Evolutionary conservation across 164 flowering plant genomes (phyloP).

Genomic region (Annona squamosa): DNA sequence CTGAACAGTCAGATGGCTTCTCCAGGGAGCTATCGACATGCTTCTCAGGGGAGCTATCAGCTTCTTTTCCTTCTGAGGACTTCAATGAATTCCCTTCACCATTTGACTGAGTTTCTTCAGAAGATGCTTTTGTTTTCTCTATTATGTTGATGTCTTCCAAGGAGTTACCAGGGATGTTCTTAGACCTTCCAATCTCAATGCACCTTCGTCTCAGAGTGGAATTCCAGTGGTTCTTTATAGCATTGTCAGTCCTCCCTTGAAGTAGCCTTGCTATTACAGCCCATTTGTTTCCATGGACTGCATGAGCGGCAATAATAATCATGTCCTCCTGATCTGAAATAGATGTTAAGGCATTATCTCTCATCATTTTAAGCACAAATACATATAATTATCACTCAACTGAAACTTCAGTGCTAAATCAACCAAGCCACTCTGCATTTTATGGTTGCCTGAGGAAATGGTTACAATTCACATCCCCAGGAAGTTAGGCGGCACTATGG

Average conservation of each 20-base stretch:
- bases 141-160: constrained; percentile 39
- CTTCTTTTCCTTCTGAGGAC: constrained; percentile 44
- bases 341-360: constrained; percentile 12
- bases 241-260: constrained; percentile 88
- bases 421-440: neutral
- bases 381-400: neutral
- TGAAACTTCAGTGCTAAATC: neutral
- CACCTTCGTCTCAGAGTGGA: constrained; percentile 68
- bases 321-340: constrained; percentile 79
- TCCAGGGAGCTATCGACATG: constrained; percentile 29
- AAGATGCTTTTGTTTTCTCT: constrained; percentile 63
- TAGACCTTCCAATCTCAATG: constrained; percentile 29
- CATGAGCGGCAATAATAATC: constrained; percentile 65
- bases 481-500: no score
- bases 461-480: no score
- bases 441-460: no score
- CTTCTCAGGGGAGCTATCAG: constrained; percentile 31
- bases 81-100: constrained; percentile 43
- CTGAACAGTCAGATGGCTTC: constrained; percentile 23
- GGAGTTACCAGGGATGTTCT: constrained; percentile 21
- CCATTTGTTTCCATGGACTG: constrained; percentile 91
- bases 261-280: constrained; percentile 73
- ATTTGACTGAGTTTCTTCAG: constrained; percentile 72
- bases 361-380: neutral
- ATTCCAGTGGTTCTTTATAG: constrained; percentile 95